Base-by-base conservation (phyloP, 176 grass and related monocot species). In the bread wheat (Triticum aestivum) region DNA sequence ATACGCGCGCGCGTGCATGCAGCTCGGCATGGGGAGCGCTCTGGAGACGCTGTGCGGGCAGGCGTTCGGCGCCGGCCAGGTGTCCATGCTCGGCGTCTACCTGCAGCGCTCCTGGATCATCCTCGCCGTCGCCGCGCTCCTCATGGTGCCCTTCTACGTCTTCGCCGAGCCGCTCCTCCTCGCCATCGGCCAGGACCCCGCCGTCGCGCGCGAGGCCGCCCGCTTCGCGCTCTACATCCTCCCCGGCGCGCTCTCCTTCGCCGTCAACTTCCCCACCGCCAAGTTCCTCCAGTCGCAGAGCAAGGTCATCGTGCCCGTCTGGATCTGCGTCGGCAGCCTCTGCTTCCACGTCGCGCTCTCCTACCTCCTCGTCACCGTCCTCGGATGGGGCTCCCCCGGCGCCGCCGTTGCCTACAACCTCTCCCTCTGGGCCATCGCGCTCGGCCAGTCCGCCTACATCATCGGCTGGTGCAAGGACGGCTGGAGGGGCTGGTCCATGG, bases 21-120 rank as follows among this genome's bases (percentile, higher is more conserved):
- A 92, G 88, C 82, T 93, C 18, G 91, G 91, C 42, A 93, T 94
- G 89, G 92, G 79, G 69, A 94, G 92, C 76, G 92, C 92, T 47
- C 65, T 93, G 79, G 89, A 93, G 62, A 93, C 92, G 49, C 75
- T 93, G 32, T 93, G 89, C 69, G 86, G 92, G 18, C 89, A 91
- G 61, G 89, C 92, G 41, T 93, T 77, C 75, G 89, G 89, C 7
- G 92, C 89, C 0, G 86, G 92, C 0, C 83, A 80, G 74, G 83
- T 93, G 3, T 79, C 69, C 47, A 90, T 93, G 88, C 92, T 93
- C 35, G 92, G 91, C 61, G 82, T 93, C 24, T 90, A 93, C 82
- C 61, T 93, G 29, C 91, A 93, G 23, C 88, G 88, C 4, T 93
- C 92, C 11, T 93, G 92, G 88, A 77, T 93, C 59, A 77, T 90